phyloP scores from a whole-genome alignment of 352 stramenopile species.

The Albugo laibachii region DNA sequence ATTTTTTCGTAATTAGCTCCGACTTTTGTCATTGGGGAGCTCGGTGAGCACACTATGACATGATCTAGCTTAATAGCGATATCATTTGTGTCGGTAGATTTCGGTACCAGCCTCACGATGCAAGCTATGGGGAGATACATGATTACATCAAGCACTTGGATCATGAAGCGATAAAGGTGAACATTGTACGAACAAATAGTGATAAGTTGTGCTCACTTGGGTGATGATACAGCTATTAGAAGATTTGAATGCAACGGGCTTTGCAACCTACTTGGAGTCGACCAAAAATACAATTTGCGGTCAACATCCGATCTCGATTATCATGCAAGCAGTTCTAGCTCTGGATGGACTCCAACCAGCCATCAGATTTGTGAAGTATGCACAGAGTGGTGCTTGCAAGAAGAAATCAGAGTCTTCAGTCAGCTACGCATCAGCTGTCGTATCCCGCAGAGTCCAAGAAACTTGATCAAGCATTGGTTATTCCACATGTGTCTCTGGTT shows the following conservation, averaged over 20 bases:
- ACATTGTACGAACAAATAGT: background rate
- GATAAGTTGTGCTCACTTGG: background rate
- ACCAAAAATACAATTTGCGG: slow-evolving; percentile 96
- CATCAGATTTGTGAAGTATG: slow-evolving; percentile 88
- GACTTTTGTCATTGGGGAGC: slow-evolving; percentile 96
- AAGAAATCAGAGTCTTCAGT: slow-evolving; percentile 81
- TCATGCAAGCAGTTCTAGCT: slow-evolving; percentile 41
- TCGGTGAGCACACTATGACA: slow-evolving; percentile 14
- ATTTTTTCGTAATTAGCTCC: slow-evolving; percentile 91
- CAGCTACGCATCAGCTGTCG: slow-evolving; percentile 88
- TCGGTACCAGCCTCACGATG: slow-evolving; percentile 75
- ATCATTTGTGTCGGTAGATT: slow-evolving; percentile 28
- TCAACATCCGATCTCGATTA: slow-evolving; percentile 84
- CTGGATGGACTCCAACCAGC: slow-evolving; percentile 32
- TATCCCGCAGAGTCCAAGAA: slow-evolving; percentile 4
- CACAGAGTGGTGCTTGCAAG: slow-evolving; percentile 77
- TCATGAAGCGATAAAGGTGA: slow-evolving; percentile 62
- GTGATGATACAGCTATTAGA: slow-evolving; percentile 62
- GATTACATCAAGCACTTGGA: slow-evolving; percentile 93
- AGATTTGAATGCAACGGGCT: slow-evolving; percentile 76
- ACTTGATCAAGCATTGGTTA: no score
- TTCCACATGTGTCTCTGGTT: no score
- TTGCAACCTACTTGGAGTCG: slow-evolving; percentile 87
- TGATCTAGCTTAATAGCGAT: background rate
- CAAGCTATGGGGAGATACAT: slow-evolving; percentile 77